Base-by-base conservation (phyloP, 1,139 yeast genomes). In the Schwanniomyces etchellsii region DNA sequence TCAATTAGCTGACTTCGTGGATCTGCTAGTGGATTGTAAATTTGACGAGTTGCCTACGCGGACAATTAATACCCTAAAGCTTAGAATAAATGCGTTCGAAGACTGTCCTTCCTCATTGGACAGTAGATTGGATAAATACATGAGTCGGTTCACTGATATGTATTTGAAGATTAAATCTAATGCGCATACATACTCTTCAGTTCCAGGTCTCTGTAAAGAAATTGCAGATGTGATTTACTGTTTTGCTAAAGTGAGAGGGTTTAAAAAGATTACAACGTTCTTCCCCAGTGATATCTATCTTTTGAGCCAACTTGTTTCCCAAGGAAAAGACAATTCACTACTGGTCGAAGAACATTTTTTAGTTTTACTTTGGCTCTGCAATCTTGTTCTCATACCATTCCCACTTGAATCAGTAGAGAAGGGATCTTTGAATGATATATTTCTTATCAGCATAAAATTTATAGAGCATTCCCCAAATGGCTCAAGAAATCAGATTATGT, bases 311-410 rank as follows among this genome's bases (percentile, higher is more conserved):
- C 47, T 77, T 2, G 33, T 72, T 18, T 29, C 43, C 4, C 37
- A 52, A 28, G 35, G 58, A 9, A 10, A 31, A 11, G 6, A 14
- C 6, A 21, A 26, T 2, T 12, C 31, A 5, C 32, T 14, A 11
- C 31, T 35, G 20, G 35, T 39, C 70, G 95, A 47, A 39, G 72
- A 72, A 29, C 50, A 65, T 7, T 84, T 75, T 42, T 52, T 79
- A 3, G 50, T 78, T 27, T 54, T 86, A n/a, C 57, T 83, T 5
- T 88, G 96, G 95, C 59, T 85, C 11, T 70, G 82, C 1, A 74
- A 80, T 17, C 56, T 86, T 13, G 71, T 77, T 0, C 55, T 83
- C 21, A 77, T 79, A 0, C 96, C 97, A 0, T 88, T 88, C 47
- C 66, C 71, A 3, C 58, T 88, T 26, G 55, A 50, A 1, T 47